Base-by-base conservation (phyloP, 164 flowering plant species). In the Nymphaea colorata region DNA sequence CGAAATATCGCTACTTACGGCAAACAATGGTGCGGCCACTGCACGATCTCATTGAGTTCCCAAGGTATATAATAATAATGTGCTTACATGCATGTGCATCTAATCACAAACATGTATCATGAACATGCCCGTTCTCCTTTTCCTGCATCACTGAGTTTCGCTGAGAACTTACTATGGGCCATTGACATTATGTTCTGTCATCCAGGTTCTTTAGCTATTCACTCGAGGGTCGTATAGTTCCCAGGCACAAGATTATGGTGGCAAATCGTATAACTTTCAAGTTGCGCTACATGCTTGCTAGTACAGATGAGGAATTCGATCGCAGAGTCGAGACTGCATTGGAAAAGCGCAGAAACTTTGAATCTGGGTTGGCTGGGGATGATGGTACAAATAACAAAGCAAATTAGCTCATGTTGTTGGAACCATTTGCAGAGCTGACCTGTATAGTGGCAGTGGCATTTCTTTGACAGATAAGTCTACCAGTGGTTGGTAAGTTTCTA, bases 151-250 rank as follows among this genome's bases (percentile, higher is more conserved):
- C 36, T 25, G 36, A 25, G 36, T 25, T 25, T 25, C 36, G 1
- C 36, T 25, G 36, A 25, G 36, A 25, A 25, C 36, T 25, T 25
- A 25, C 36, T 25, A 25, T 25, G 36, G 36, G 36, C 36, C 36
- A 25, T 25, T 1, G 36, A 25, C 36, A 25, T 25, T 25, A 25
- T 25, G 36, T 25, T 25, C 36, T 25, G 36, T 25, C 36, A 25
- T 25, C 36, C 88, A 93, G 93, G 86, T 93, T 84, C 72, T 87
- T 93, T 79, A 93, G 97, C 78, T 91, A 93, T 76, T 91, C 96
- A 60, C 85, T 93, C 44, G 97, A 91, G 0, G 84, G 71, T 10
- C 79, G 88, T 64, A 89, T 93, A 73, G 82, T 88, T 67, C 97
- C 96, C 44, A 81, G 98, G 81, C 89, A 93, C 81, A 78, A 79